phyloP scores from a whole-genome alignment of 441 rosid genomes.

The Isatis lusitanica region DNA sequence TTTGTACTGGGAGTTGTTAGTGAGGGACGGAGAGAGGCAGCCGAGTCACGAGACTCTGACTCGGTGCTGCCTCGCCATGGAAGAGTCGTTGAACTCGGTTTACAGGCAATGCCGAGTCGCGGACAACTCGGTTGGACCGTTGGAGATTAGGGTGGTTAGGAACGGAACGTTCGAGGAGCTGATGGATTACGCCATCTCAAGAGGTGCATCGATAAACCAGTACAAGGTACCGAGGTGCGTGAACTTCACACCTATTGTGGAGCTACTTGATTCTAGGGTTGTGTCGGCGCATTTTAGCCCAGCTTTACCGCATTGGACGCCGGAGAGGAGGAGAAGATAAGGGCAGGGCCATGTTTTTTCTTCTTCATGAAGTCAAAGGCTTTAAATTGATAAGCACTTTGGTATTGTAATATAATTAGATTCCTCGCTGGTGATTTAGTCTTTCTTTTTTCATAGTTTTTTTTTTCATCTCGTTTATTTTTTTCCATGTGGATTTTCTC shows the following conservation, averaged over 20 bases:
- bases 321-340: conserved; percentile 54
- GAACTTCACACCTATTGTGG: conserved; percentile 79
- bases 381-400: conserved; percentile 28
- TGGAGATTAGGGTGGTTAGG: conserved; percentile 77
- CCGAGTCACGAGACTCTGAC: conserved; percentile 45
- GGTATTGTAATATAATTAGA: conserved; percentile 39
- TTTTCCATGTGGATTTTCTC: conserved; percentile 28
- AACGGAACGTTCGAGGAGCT: conserved; percentile 91
- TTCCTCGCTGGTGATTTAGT: conserved; percentile 25
- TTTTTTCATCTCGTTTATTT: neutral
- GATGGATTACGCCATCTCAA: conserved; percentile 90
- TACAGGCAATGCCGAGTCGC: conserved; percentile 82
- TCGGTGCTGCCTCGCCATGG: conserved; percentile 81
- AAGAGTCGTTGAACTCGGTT: conserved; percentile 80
- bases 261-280: conserved; percentile 79
- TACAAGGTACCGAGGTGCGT: conserved; percentile 95
- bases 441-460: neutral
- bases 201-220: conserved; percentile 93
- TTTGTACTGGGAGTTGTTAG: conserved; percentile 72
- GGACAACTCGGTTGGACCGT: conserved; percentile 76
- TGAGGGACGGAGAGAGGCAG: conserved; percentile 48
- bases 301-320: conserved; percentile 72
- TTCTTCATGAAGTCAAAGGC: conserved; percentile 35
- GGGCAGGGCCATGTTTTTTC: conserved; percentile 10
- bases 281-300: conserved; percentile 68